Conservation (phyloP, 1,284 basidiomycete species). For the Laetiporus sulphureus region DNA sequence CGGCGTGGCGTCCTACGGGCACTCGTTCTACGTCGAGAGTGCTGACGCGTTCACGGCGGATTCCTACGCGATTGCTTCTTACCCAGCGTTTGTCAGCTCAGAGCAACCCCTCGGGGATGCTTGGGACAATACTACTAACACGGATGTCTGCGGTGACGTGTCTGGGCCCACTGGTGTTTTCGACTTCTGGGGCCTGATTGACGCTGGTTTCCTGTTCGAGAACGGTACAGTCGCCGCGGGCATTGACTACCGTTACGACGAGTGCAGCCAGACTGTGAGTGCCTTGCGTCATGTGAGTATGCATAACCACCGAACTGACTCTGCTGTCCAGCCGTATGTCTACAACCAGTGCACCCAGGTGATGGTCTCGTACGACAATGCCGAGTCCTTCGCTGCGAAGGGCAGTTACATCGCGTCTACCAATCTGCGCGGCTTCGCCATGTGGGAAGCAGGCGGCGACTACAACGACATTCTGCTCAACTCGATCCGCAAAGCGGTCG, state of each 20-base stretch:
- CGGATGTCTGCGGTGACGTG: conserved; percentile 49
- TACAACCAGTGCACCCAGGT: conserved; percentile 47
- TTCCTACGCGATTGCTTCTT: conserved; percentile 31
- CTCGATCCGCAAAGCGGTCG: conserved; percentile 38
- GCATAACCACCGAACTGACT: not conserved
- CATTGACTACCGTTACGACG: conserved; percentile 48
- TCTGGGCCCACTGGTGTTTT: conserved; percentile 41
- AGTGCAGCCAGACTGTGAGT: conserved; percentile 65
- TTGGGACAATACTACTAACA: conserved; percentile 41
- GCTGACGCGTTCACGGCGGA: conserved; percentile 30
- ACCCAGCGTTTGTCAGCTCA: conserved; percentile 42
- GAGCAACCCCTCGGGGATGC: conserved; percentile 45
- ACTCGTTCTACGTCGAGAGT: conserved; percentile 46
- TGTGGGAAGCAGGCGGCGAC: conserved; percentile 63
- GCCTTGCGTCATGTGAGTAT: not conserved
- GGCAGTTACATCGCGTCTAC: conserved; percentile 47
- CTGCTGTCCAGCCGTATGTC: conserved; percentile 46
- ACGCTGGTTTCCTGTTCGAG: conserved; percentile 42
- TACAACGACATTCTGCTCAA: conserved; percentile 47
- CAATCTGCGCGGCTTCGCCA: conserved; percentile 53
- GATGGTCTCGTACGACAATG: conserved; percentile 58
- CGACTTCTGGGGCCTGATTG: conserved; percentile 55
- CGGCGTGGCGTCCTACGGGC: conserved; percentile 76
- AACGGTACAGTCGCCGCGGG: conserved; percentile 44
- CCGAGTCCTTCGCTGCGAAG: conserved; percentile 51